Evolutionary conservation across 495 filamentous ascomycete genomes (phyloP), one percentile per base, ranked within the genome.

Genomic region (Aspergillus biplanus): DNA sequence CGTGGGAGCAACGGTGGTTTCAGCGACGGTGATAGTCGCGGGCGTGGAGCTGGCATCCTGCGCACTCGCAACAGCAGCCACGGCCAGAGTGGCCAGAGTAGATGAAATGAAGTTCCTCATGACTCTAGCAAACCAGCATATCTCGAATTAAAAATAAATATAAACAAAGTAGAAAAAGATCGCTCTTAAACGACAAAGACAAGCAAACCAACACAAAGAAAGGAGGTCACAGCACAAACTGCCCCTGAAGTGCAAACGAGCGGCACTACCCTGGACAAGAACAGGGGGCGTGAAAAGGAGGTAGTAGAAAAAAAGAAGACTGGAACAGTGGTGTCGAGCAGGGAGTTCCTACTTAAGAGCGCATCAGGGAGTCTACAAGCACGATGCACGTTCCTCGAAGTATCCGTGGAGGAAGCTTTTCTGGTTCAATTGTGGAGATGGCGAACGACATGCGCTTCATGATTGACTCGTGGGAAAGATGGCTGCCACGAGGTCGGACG

Each of bases 71-170:
- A 27, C 55, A 4, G 35, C 15, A 7, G 39, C 35, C 44, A 60
- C 33, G 11, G 58, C 58, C 58, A 60, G 21, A 33, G 48, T 53
- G 58, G 58, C 33, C n/a, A 60, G 58, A 12, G 16, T 27, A n/a
- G 58, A 53, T 13, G 46, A 15, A 9, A 52, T 18, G 13, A 50
- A 50, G 27, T 59, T 59, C 42, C 49, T 63, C 49, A 63, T 68
- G 60, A 57, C 47, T 35, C 16, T 56, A 11, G 11, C 11, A 4
- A 4, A 6, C n/a, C n/a, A 15, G 8, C 4, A 44, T 44, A 15
- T 44, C 39, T 27, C 21, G 21, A 27, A 27, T 27, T 27, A 27
- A 27, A 27, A 27, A 27, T 27, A 27, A 27, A 27, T 27, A 27
- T 27, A 1, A 27, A 27, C 21, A 27, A 27, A 27, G 21, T 27